Evolutionary conservation across 2,329 filamentous ascomycete species (phyloP).

Genomic region (Byssothecium circinans): DNA sequence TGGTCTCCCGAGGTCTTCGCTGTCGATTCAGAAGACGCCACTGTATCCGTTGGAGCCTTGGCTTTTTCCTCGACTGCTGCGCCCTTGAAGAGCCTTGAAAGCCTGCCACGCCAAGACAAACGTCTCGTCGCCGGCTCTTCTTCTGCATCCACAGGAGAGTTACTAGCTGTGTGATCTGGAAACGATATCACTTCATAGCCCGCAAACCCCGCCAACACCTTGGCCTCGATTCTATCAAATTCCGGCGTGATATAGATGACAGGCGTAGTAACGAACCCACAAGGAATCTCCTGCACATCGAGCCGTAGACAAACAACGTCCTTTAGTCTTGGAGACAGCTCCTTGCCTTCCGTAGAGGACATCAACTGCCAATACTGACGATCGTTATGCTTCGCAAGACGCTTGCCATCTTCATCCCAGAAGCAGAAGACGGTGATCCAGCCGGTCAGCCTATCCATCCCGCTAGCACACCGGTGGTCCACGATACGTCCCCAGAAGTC

Average conservation of each 20-base stretch:
- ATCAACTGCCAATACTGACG: not conserved
- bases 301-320: not conserved
- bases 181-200: not conserved
- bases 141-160: not conserved
- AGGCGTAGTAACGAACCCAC: not conserved
- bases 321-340: not conserved
- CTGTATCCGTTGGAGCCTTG: no score
- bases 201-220: not conserved
- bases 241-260: not conserved
- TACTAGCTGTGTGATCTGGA: not conserved
- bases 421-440: not conserved
- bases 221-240: not conserved
- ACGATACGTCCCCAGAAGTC: slow-evolving; percentile 40
- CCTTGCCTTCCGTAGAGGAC: no score
- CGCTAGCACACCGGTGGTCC: not conserved
- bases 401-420: not conserved
- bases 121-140: not conserved
- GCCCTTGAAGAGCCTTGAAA: not conserved
- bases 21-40: not conserved
- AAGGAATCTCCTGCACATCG: not conserved
- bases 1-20: no score
- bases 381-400: not conserved
- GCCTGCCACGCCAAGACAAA: not conserved
- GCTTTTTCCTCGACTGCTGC: not conserved
- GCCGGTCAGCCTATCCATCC: not conserved